Percentiles rank a stretch among this genome's conserved stretches.
phyloP scores from a whole-genome alignment of 352 stramenopile species.

The Pythium folliculosum region DNA sequence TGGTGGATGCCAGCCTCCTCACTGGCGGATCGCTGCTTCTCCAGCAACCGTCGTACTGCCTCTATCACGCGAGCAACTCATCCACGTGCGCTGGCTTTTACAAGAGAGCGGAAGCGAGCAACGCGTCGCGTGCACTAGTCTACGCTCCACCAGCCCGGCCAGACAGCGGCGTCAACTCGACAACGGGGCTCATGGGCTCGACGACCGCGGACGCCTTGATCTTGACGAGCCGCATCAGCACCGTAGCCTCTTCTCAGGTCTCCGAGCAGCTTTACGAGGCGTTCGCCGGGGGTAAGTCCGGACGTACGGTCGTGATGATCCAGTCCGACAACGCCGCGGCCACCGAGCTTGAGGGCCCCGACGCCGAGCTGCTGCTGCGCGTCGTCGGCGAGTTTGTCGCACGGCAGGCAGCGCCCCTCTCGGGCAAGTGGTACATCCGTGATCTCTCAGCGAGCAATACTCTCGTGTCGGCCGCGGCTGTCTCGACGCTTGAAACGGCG shows the following conservation, averaged over 20 bases:
- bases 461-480: neutral
- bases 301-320: constrained; percentile 3
- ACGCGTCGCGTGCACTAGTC: neutral
- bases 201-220: constrained; percentile 8
- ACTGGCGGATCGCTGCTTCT: neutral
- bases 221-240: constrained; percentile 13
- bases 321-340: constrained; percentile 9
- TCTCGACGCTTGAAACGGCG: neutral
- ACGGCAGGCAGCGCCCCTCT: constrained; percentile 1
- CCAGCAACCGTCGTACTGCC: constrained; percentile 12
- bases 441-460: neutral
- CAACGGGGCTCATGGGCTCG: constrained; percentile 3
- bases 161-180: neutral
- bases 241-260: neutral
- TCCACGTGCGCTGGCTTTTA: constrained; percentile 7
- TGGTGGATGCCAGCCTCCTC: neutral
- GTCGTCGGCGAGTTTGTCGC: constrained; percentile 12
- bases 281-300: neutral
- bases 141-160: neutral
- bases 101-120: neutral
- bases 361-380: neutral
- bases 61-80: neutral
- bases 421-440: constrained; percentile 2
- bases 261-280: constrained; percentile 6
- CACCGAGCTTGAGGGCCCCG: neutral